Conservation (phyloP, 2,329 filamentous ascomycete genomes). For the Colletotrichum sp. region DNA sequence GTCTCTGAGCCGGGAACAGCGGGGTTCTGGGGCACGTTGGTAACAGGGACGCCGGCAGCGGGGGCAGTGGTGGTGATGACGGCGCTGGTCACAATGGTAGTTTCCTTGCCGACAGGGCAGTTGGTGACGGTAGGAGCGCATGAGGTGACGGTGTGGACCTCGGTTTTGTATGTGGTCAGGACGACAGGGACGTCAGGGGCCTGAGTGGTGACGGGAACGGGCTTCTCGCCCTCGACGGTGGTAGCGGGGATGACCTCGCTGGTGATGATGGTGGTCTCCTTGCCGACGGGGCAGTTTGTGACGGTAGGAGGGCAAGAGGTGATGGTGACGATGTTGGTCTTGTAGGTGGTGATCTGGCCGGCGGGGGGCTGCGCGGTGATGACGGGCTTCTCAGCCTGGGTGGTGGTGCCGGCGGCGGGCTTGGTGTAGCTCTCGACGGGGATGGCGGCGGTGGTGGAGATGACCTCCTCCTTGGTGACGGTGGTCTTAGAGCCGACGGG, state of each 20-base stretch:
- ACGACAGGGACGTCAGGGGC: constrained; percentile 23
- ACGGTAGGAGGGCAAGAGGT: constrained; percentile 56
- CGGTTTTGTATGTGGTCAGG: constrained; percentile 25
- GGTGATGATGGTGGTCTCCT: constrained; percentile 8
- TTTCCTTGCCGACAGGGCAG: constrained; percentile 24
- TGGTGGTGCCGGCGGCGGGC: not conserved
- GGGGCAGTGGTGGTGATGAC: constrained; percentile 31
- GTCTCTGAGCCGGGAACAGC: not conserved
- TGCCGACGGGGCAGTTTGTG: constrained; percentile 12
- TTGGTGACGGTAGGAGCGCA: constrained; percentile 27
- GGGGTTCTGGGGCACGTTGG: constrained; percentile 8
- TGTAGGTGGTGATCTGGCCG: constrained; percentile 35
- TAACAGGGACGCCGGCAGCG: not conserved
- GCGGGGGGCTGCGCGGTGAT: not conserved
- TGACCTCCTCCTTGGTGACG: constrained; percentile 10
- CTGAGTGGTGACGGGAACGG: constrained; percentile 46
- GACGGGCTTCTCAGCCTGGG: not conserved
- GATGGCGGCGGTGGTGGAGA: not conserved
- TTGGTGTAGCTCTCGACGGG: constrained; percentile 17
- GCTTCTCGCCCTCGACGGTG: constrained; percentile 10
- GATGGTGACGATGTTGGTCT: constrained; percentile 55
- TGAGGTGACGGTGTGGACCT: constrained; percentile 32
- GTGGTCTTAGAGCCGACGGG: constrained; percentile 14
- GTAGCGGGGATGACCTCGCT: constrained; percentile 22
- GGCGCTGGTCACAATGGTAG: constrained; percentile 36